Evolutionary conservation across 352 stramenopile species (phyloP), one percentile per base, ranked within the genome.

Genomic region (Globisporangium nagaii): DNA sequence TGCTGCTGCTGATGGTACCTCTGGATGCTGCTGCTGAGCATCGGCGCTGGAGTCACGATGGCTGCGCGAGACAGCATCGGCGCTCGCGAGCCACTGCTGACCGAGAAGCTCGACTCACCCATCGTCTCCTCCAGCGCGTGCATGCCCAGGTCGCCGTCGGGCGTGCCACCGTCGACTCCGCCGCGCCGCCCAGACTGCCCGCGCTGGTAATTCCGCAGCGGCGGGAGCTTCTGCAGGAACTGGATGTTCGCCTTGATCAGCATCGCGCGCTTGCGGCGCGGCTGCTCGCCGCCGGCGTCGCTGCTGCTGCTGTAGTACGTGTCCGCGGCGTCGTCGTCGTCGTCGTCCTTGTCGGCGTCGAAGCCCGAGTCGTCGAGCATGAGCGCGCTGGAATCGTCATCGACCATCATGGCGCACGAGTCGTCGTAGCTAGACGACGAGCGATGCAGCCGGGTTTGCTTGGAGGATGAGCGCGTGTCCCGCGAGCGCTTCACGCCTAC

Each of bases 91-190:
- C 45, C n/a, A 10, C n/a, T 40, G 9, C 25, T 36, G 0, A 72
- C 81, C 35, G 85, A 71, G 47, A 90, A 87, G 58, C 77, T 86
- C 50, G 78, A 84, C 48, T 87, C 78, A 39, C 82, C 67, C 56
- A 90, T 78, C 2, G 75, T 79, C 40, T 83, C 70, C 57, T 88
- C 75, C 34, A 90, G 62, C 30, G 80, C 80, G 35, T 64, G 52
- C 63, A 90, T 80, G 64, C 78, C 79, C 35, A 77, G 47, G 25
- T 53, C 46, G 7, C 61, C 62, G 2, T 64, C 48, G 3, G 71
- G 63, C 0, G 59, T 53, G 8, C 80, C 80, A 3, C 77, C 78
- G 43, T 90, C 80, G 9, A 90, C 75, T 13, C 69, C 80, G 4
- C 80, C 80, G 24, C 80, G 73, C 13, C 80, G 70, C 2, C 80